phyloP scores from a whole-genome alignment of 2,329 filamentous ascomycete species.

The Aspergillus alliaceus region DNA sequence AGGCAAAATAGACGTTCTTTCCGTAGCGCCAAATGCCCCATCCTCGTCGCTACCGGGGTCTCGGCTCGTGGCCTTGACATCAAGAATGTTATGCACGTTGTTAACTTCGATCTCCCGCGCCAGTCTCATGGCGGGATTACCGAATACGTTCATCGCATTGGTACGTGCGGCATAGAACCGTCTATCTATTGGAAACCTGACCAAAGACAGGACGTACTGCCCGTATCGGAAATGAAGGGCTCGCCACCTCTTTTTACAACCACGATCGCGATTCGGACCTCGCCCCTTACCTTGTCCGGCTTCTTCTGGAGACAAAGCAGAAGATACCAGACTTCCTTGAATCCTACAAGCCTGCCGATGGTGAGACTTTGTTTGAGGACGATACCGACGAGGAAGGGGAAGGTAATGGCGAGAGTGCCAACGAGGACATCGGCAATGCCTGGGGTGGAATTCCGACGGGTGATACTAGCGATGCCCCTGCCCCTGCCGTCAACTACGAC shows the following conservation, averaged over 20 bases:
- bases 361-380: constrained; percentile 53
- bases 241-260: constrained; percentile 87
- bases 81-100: constrained; percentile 80
- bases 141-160: constrained; percentile 93
- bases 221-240: constrained; percentile 82
- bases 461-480: constrained; percentile 9
- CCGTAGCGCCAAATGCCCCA: constrained; percentile 69
- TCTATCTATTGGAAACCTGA: background rate
- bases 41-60: constrained; percentile 83
- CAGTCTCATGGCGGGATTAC: constrained; percentile 78
- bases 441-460: constrained; percentile 18
- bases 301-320: constrained; percentile 77
- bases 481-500: background rate
- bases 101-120: constrained; percentile 88
- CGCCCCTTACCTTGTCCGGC: constrained; percentile 72
- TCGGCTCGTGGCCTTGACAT: constrained; percentile 88
- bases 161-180: constrained; percentile 49
- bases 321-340: constrained; percentile 79
- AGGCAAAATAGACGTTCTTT: constrained; percentile 65
- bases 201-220: constrained; percentile 72
- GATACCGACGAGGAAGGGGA: constrained; percentile 48
- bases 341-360: constrained; percentile 48
- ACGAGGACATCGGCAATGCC: constrained; percentile 12
- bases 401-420: constrained; percentile 16
- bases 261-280: constrained; percentile 69